Evolutionary conservation across 1,284 basidiomycete genomes (phyloP).

Genomic region (Irpex sp.): DNA sequence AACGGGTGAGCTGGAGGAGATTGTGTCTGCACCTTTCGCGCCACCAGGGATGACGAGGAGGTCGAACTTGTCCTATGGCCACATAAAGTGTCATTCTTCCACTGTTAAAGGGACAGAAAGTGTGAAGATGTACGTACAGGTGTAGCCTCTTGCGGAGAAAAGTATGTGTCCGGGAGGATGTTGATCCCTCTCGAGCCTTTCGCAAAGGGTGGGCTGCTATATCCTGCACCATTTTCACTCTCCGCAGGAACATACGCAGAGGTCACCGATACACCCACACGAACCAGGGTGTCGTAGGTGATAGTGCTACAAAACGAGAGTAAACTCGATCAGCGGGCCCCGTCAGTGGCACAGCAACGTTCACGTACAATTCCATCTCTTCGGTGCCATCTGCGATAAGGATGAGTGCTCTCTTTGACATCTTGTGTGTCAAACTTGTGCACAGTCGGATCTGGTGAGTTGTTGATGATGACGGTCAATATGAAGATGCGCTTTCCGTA

Average conservation of each 20-base stretch:
- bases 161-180: constrained; percentile 64
- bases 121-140: constrained; percentile 17
- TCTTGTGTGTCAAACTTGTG: neutral
- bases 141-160: constrained; percentile 36
- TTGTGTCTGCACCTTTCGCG: constrained; percentile 74
- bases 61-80: constrained; percentile 55
- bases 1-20: constrained; percentile 57
- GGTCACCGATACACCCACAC: constrained; percentile 60
- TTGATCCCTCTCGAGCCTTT: constrained; percentile 73
- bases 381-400: constrained; percentile 89
- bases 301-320: constrained; percentile 51
- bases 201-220: constrained; percentile 35
- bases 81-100: too few relatives aligned
- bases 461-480: neutral
- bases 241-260: constrained; percentile 62
- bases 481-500: neutral
- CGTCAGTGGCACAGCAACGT: neutral
- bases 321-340: constrained; percentile 1
- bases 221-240: constrained; percentile 7
- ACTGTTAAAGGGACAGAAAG: too few relatives aligned
- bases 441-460: neutral
- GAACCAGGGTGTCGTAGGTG: constrained; percentile 75
- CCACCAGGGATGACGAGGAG: constrained; percentile 79
- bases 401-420: constrained; percentile 51
- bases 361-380: constrained; percentile 81